Base-by-base conservation (phyloP, 768 basidiomycete genomes). In the Naganishia kalamii region DNA sequence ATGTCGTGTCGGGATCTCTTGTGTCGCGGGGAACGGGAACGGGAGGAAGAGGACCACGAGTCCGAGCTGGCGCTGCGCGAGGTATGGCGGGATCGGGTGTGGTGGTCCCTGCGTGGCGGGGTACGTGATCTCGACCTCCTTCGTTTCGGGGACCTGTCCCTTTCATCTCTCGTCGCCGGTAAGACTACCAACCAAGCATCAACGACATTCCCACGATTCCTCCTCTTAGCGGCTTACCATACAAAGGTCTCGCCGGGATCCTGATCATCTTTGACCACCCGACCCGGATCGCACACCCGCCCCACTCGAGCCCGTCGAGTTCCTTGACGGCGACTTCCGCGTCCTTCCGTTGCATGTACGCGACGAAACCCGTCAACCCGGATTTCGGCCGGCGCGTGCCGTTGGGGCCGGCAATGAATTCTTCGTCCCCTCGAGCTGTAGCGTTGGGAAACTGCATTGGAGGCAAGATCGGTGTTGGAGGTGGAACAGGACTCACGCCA, bases 201-300 rank as follows among this genome's bases (percentile, higher is more conserved):
- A n/a, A n/a, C n/a, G n/a, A n/a, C n/a, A n/a, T n/a, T n/a, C n/a
- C n/a, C n/a, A n/a, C n/a, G n/a, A n/a, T n/a, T n/a, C n/a, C n/a
- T n/a, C n/a, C n/a, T n/a, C n/a, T n/a, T n/a, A n/a, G n/a, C n/a
- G n/a, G n/a, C 80, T 71, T 66, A 96, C 94, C 85, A 80, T 90
- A 97, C 1, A 78, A 67, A 8, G 82, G 76, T 75, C 86, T 88
- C 0, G 83, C 80, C 32, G 88, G 90, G 48, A 96, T 81, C 17
- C 92, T 88, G 6, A 98, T 89, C 1, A 93, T 90, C 79, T 98
- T 98, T 74, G 94, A 94, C 93, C 94, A 99, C 15, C 92, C 92
- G 5, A 93, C 90, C 15, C 90, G 83, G 4, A 99, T 80, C 23
- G 90, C 77, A 41, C 84, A 89, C 7, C 93, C 93, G 64, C 89